A percentile compares a stretch with the other conserved stretches of the same genome.
Conservation (phyloP, 108 stramenopile genomes). For the Pseudonitzschia multiseries region DNA sequence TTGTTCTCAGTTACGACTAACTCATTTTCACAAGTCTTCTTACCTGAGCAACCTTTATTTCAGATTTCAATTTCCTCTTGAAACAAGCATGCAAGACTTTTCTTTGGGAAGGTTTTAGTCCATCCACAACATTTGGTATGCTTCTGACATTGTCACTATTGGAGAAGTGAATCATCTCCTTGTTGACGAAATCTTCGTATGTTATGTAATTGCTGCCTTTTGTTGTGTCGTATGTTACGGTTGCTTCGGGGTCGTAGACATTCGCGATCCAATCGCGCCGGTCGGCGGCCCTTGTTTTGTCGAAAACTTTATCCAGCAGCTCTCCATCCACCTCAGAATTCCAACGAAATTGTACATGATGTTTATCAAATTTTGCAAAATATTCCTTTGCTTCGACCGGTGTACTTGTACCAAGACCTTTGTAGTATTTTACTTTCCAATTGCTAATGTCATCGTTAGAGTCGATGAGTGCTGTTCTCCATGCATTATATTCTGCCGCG, state of each 20-base stretch:
- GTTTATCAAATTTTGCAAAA: slow-evolving; percentile 69
- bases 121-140: slow-evolving; percentile 86
- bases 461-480: slow-evolving; percentile 55
- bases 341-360: slow-evolving; percentile 77
- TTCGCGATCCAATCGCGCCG: slow-evolving; percentile 85
- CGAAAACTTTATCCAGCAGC: slow-evolving; percentile 86
- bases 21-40: not conserved
- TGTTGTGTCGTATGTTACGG: slow-evolving; percentile 30
- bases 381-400: slow-evolving; percentile 88
- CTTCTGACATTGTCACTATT: slow-evolving; percentile 86
- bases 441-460: slow-evolving; percentile 44
- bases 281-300: slow-evolving; percentile 74
- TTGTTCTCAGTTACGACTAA: not conserved
- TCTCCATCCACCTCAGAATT: slow-evolving; percentile 73
- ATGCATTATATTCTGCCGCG: slow-evolving; percentile 78
- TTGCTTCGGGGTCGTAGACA: slow-evolving; percentile 55
- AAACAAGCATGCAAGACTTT: slow-evolving; percentile 92
- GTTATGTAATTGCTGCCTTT: slow-evolving; percentile 41
- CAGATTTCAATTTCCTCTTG: slow-evolving; percentile 83
- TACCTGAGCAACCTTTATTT: slow-evolving; percentile 89
- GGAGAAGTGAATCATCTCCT: slow-evolving; percentile 90
- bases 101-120: slow-evolving; percentile 91
- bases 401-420: slow-evolving; percentile 93
- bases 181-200: slow-evolving; percentile 88
- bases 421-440: slow-evolving; percentile 92